Evolutionary conservation across 352 stramenopile species (phyloP), one percentile per base, ranked within the genome.

Genomic region (Globisporangium yorkense): DNA sequence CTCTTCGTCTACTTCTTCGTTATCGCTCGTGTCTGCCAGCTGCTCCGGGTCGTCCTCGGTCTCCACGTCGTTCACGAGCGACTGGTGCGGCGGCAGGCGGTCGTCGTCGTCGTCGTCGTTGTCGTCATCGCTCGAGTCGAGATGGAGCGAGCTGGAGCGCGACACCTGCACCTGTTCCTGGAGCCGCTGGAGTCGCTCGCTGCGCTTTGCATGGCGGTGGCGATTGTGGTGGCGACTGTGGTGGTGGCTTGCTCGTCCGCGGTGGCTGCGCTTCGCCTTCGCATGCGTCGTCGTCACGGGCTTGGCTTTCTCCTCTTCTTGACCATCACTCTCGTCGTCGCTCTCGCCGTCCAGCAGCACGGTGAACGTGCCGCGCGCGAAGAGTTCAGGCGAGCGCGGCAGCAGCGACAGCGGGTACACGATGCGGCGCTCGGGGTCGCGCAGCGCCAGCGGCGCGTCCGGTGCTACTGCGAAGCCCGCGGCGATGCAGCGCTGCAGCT

Each of bases 391-490:
- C 24, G 71, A 71, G 51, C 63, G 71, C 24, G 70, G 70, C 37
- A 94, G 55, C 35, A 94, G 70, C 60, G 84, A 92, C 29, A 89
- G 59, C 57, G 84, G 81, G 56, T 84, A 92, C 39, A 89, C 69
- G 9, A 89, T 68, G 66, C 66, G 51, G 40, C 57, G 55, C 15
- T 59, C 51, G 31, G 54, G 40, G 35, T 80, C 62, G 41, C 63
- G 65, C 54, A 78, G 51, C 20, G 73, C 70, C 33, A 76, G 56
- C 20, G 53, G 54, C 8, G 21, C 5, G 2, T n/a, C 10, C 53
- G 10, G 31, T 40, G n/a, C 54, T 48, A 68, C 66, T 24, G 39
- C 60, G 59, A 89, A 89, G 29, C 67, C 71, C 29, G 77, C 75
- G 10, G 54, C 41, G 33, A 89, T 49, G 57, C 79, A 89, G 21